Evolutionary conservation across 1,284 basidiomycete genomes (phyloP).

Genomic region (Heimioporus retisporus): DNA sequence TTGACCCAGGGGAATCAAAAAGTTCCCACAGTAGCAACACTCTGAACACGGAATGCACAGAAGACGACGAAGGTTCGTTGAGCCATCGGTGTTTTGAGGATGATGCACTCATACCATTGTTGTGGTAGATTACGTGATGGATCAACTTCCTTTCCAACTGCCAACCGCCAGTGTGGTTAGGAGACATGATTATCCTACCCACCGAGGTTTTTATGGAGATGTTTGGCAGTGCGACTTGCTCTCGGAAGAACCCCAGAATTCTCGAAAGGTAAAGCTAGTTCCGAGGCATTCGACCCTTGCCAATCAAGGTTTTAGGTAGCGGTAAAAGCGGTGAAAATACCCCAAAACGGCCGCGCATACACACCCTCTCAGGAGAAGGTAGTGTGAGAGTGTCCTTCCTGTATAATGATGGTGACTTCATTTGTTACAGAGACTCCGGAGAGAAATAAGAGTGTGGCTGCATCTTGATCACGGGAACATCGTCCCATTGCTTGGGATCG

Average conservation of each 20-base stretch:
- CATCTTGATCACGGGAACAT: constrained; percentile 35
- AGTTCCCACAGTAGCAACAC: constrained; percentile 28
- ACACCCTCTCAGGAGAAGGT: constrained; percentile 30
- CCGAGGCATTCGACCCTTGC: background rate
- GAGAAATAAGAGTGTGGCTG: constrained; percentile 39
- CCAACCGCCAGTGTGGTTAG: constrained; percentile 19
- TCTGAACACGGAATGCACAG: constrained; percentile 23
- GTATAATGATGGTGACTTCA: background rate
- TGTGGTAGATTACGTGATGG: constrained; percentile 20
- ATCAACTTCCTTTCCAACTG: constrained; percentile 22
- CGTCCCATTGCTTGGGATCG: constrained; percentile 41
- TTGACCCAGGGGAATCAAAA: constrained; percentile 11
- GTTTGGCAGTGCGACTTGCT: constrained; percentile 39
- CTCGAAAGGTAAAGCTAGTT: constrained; percentile 18
- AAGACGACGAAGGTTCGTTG: constrained; percentile 27
- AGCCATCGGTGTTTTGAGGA: too few species aligned
- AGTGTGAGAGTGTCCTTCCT: background rate
- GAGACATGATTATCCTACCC: constrained; percentile 19
- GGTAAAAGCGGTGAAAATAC: constrained; percentile 31
- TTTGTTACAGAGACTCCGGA: constrained; percentile 32
- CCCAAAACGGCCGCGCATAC: too few species aligned
- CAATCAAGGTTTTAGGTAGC: constrained; percentile 29
- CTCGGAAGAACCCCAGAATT: constrained; percentile 1
- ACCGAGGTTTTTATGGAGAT: constrained; percentile 32
- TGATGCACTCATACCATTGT: background rate